Evolutionary conservation across 1,139 yeast species (phyloP).

Genomic region (Sugiyamaella neomexicana): DNA sequence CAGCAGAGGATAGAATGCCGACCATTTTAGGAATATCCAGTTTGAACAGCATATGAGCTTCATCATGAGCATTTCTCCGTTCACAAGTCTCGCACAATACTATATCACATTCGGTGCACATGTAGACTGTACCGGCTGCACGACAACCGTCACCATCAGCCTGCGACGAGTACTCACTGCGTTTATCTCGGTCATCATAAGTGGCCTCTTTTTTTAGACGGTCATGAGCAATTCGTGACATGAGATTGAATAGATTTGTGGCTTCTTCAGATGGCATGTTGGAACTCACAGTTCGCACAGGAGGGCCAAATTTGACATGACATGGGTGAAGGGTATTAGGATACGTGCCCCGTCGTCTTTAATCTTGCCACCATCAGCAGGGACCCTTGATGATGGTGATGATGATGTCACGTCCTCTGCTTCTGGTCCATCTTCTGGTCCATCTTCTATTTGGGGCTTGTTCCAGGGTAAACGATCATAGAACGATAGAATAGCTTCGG

Average conservation of each 20-base stretch:
- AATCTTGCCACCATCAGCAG: no score
- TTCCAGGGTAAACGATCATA: no score
- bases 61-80: constrained; percentile 25
- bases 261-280: constrained; percentile 11
- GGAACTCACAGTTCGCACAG: neutral
- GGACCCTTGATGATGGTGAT: no score
- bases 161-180: no score
- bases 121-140: constrained; percentile 25
- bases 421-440: neutral
- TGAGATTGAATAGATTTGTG: constrained; percentile 10
- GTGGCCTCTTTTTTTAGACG: constrained; percentile 5
- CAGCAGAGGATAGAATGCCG: constrained; percentile 1
- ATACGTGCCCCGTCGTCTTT: no score
- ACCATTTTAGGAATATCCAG: constrained; percentile 17
- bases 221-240: constrained; percentile 19
- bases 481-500: neutral
- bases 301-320: neutral
- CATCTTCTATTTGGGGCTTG: neutral
- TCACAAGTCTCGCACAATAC: constrained; percentile 30
- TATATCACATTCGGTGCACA: constrained; percentile 26
- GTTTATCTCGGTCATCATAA: constrained; percentile 3
- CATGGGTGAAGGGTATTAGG: neutral
- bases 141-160: no score
- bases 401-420: no score
- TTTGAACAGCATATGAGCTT: constrained; percentile 29